phyloP scores from a whole-genome alignment of 2,329 filamentous ascomycete species.

The Phyllosticta ampelicida region DNA sequence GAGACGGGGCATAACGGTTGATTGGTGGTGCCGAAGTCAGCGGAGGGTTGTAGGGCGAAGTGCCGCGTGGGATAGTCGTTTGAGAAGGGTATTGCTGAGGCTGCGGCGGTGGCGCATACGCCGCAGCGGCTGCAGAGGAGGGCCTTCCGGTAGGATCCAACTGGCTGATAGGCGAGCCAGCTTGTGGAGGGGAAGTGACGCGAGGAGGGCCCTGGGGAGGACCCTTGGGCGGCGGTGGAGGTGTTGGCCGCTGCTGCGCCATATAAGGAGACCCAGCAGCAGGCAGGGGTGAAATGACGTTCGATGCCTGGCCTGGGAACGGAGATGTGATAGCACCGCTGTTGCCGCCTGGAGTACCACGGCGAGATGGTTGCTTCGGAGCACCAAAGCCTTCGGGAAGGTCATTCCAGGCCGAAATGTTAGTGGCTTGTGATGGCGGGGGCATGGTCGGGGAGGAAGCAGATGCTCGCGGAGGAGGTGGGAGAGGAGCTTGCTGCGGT shows the following conservation, averaged over 20 bases:
- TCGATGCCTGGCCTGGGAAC: conserved; percentile 52
- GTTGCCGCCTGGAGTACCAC: conserved; percentile 57
- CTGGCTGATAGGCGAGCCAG: conserved; percentile 39
- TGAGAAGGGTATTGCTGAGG: conserved; percentile 35
- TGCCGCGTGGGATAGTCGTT: conserved; percentile 57
- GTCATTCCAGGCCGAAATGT: conserved; percentile 85
- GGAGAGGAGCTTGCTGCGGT: conserved; percentile 32
- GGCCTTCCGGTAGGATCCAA: conserved; percentile 19
- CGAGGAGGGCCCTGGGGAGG: conserved; percentile 44
- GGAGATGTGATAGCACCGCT: conserved; percentile 59
- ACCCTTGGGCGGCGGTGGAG: conserved; percentile 77
- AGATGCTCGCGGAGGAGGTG: conserved; percentile 54
- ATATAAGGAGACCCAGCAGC: conserved; percentile 49
- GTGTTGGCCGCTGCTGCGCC: conserved; percentile 48
- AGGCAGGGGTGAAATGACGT: conserved; percentile 41
- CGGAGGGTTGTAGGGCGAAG: conserved; percentile 79
- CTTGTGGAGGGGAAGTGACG: conserved; percentile 58
- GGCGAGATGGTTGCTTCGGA: conserved; percentile 57
- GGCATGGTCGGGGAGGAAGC: conserved; percentile 54
- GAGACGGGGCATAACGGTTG: conserved; percentile 54
- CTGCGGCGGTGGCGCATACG: conserved; percentile 51
- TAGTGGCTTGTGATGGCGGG: conserved; percentile 59
- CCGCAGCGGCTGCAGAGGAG: conserved; percentile 48
- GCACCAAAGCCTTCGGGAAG: conserved; percentile 60
- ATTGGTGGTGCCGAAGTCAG: conserved; percentile 68